phyloP scores from a whole-genome alignment of 768 basidiomycete genomes.

The Macrocybe gigantea region DNA sequence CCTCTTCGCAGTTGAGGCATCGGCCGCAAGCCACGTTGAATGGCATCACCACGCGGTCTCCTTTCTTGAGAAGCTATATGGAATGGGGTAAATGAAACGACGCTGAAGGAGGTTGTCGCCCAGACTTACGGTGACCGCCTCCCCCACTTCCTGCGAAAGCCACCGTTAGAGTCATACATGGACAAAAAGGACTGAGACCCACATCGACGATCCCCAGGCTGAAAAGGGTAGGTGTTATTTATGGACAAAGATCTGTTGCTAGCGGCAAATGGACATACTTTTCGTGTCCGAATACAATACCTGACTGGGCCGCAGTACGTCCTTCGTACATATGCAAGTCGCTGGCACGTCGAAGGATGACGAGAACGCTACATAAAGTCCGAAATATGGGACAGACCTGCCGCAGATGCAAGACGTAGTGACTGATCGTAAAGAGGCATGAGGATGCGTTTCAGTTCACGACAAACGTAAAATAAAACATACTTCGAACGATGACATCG shows the following conservation, averaged over 20 bases:
- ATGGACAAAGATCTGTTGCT: background rate
- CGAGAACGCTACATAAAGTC: background rate
- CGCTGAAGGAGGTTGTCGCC: background rate
- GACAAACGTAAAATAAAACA: background rate
- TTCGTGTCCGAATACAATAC: slow-evolving; percentile 50
- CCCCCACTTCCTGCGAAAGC: slow-evolving; percentile 31
- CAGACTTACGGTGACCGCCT: slow-evolving; percentile 32
- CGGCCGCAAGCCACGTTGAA: slow-evolving; percentile 57
- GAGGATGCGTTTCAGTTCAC: background rate
- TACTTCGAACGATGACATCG: slow-evolving; percentile 46
- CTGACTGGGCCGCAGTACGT: slow-evolving; percentile 41
- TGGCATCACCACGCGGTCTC: slow-evolving; percentile 56
- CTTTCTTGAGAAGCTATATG: slow-evolving; percentile 41
- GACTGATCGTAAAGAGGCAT: slow-evolving; percentile 21
- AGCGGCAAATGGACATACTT: slow-evolving; percentile 26
- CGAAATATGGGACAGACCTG: slow-evolving; percentile 22
- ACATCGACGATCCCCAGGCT: slow-evolving; percentile 49
- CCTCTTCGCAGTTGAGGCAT: slow-evolving; percentile 51
- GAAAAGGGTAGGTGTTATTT: background rate
- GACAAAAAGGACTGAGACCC: slow-evolving; percentile 3
- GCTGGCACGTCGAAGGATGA: slow-evolving; percentile 14
- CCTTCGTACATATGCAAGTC: slow-evolving; percentile 56
- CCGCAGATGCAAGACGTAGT: slow-evolving; percentile 49
- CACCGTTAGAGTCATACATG: background rate
- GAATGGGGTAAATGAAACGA: background rate